Percentiles rank a stretch among this genome's conserved stretches.
phyloP scores from a whole-genome alignment of 2,329 filamentous ascomycete genomes.

The Emmonsiellopsis sp. region DNA sequence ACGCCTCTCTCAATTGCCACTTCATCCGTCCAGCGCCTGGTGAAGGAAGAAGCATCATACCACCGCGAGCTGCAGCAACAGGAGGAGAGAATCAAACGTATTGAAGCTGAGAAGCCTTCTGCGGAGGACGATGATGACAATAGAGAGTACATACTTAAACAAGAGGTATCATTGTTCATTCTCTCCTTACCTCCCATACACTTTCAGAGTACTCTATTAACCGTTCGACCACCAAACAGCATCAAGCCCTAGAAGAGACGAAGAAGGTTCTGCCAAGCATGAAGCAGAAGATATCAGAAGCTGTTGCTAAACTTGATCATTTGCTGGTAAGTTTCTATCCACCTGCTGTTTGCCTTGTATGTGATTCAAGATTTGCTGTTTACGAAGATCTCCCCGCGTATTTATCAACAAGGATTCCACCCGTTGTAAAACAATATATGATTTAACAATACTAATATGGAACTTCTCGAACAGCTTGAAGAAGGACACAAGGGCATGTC shows the following conservation, averaged over 20 bases:
- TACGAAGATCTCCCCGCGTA: background rate
- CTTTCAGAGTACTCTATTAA: background rate
- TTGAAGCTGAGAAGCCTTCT: conserved; percentile 51
- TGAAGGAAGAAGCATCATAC: conserved; percentile 89
- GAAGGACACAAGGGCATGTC: conserved; percentile 31
- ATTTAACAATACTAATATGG: background rate
- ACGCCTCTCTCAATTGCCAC: conserved; percentile 71
- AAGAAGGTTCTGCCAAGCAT: conserved; percentile 70
- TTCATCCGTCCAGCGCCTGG: conserved; percentile 67
- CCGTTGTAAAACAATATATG: too few species aligned
- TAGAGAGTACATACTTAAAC: conserved; percentile 67
- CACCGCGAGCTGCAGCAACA: conserved; percentile 76
- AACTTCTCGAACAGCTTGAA: conserved; percentile 20
- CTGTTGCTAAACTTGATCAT: conserved; percentile 64
- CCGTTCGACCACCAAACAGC: conserved; percentile 41
- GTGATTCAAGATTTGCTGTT: background rate
- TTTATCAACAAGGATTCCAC: background rate
- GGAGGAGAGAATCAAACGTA: conserved; percentile 58
- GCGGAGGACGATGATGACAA: conserved; percentile 61
- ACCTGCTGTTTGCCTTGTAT: background rate
- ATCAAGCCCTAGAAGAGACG: conserved; percentile 76
- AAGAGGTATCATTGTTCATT: conserved; percentile 57
- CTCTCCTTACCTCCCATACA: background rate
- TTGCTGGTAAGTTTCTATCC: conserved; percentile 54
- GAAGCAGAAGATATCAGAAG: conserved; percentile 60